These are phyloP conservation scores for Globisporangium apiculatum DNA, from an alignment of 352 stramenopile genomes.

Conservation along the genomic window DNA sequence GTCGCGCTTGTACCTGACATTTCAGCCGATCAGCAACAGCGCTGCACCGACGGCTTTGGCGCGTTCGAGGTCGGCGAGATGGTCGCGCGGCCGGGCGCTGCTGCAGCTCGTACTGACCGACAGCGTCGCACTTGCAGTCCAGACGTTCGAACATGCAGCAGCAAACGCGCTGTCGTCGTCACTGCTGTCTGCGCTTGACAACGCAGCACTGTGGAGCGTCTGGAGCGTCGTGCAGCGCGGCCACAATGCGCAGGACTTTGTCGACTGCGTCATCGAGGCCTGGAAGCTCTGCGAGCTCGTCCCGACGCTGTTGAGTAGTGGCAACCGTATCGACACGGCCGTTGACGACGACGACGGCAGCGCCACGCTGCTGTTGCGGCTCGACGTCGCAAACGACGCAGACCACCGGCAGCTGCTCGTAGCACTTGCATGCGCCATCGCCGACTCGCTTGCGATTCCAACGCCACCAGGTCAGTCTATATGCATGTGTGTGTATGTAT, in stretches of 20 bases:
- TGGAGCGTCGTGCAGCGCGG: constrained; percentile 16
- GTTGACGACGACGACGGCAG: not conserved
- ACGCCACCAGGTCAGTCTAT: constrained; percentile 21
- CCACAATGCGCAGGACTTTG: constrained; percentile 11
- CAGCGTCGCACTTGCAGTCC: constrained; percentile 3
- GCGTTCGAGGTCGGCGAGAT: constrained; percentile 11
- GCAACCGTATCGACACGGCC: too few species aligned
- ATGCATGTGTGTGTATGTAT: not conserved
- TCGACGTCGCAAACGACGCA: constrained; percentile 11
- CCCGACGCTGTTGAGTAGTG: not conserved
- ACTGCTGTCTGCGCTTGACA: not conserved
- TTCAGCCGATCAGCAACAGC: not conserved
- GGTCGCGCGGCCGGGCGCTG: not conserved
- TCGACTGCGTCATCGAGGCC: constrained; percentile 11
- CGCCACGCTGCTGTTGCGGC: constrained; percentile 6
- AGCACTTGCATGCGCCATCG: constrained; percentile 24
- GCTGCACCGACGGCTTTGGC: not conserved
- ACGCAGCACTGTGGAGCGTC: constrained; percentile 5
- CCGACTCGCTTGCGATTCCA: constrained; percentile 14
- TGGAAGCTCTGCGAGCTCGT: constrained; percentile 20
- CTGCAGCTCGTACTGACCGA: constrained; percentile 5
- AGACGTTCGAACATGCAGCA: not conserved
- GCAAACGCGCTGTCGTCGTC: too few species aligned
- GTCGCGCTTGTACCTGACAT: too few species aligned
- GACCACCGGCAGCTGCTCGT: constrained; percentile 23